phyloP scores from a whole-genome alignment of 164 flowering plant genomes.

The Kingdonia uniflora region DNA sequence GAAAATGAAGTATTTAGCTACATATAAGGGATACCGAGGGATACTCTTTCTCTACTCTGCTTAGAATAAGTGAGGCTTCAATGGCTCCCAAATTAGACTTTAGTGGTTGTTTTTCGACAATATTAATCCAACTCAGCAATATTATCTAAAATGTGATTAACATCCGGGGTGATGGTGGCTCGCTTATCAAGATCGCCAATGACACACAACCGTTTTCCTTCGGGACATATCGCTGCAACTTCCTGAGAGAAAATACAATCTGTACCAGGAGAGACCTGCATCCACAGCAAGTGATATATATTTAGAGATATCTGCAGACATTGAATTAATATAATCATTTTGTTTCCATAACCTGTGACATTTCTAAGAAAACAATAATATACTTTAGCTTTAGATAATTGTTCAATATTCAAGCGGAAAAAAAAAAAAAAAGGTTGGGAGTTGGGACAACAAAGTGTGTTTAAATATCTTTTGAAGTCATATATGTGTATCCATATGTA shows the following conservation, averaged over 20 bases:
- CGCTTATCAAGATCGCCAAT: slow-evolving; percentile 42
- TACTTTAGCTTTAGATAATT: no score
- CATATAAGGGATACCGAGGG: no score
- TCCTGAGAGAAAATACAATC: slow-evolving; percentile 34
- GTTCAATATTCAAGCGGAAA: no score
- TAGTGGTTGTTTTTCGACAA: neutral
- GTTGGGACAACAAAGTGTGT: neutral
- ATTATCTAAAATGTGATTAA: slow-evolving; percentile 25
- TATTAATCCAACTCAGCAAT: slow-evolving; percentile 8
- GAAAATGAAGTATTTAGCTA: no score
- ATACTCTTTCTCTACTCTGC: no score
- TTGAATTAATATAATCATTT: neutral
- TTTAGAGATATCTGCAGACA: no score
- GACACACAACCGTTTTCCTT: slow-evolving; percentile 31
- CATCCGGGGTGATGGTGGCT: slow-evolving; percentile 48
- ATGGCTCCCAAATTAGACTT: no score
- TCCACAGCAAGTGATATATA: neutral
- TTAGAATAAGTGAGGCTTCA: no score
- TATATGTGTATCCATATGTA: no score
- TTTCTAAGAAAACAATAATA: no score
- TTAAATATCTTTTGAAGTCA: neutral
- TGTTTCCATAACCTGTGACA: no score
- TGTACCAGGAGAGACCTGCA: slow-evolving; percentile 79
- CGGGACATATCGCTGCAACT: slow-evolving; percentile 43
- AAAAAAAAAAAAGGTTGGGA: no score